These are phyloP conservation scores for Candida germanica DNA, from an alignment of 805 yeast genomes.

Conservation along the genomic window DNA sequence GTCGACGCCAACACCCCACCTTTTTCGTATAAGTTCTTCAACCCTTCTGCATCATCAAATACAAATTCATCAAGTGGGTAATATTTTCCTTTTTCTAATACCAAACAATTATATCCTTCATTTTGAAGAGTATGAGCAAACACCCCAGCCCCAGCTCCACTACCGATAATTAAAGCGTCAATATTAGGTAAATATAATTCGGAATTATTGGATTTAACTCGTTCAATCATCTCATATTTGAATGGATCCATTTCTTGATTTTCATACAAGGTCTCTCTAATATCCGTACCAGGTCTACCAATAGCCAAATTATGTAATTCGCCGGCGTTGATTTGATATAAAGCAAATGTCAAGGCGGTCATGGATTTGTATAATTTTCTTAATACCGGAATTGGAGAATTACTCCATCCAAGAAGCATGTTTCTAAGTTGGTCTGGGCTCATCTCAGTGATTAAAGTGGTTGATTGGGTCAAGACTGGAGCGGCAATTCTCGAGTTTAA, in stretches of 20 bases:
- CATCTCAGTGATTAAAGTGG: slow-evolving; percentile 37
- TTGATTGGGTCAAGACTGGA: slow-evolving; percentile 32
- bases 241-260: slow-evolving; percentile 23
- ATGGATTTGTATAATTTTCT: slow-evolving; percentile 35
- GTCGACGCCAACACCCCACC: slow-evolving; percentile 33
- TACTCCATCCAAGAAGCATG: slow-evolving; percentile 37
- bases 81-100: slow-evolving; percentile 51
- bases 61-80: slow-evolving; percentile 31
- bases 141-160: slow-evolving; percentile 55
- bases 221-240: slow-evolving; percentile 26
- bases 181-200: slow-evolving; percentile 36
- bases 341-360: slow-evolving; percentile 19
- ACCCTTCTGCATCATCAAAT: slow-evolving; percentile 37
- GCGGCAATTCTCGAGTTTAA: slow-evolving; percentile 31
- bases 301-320: slow-evolving; percentile 34
- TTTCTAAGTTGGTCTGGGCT: slow-evolving; percentile 25
- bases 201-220: slow-evolving; percentile 24
- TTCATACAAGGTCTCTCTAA: slow-evolving; percentile 26
- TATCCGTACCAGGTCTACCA: slow-evolving; percentile 36
- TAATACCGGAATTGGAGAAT: slow-evolving; percentile 34
- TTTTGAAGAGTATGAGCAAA: slow-evolving; percentile 44
- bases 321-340: slow-evolving; percentile 27
- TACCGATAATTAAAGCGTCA: slow-evolving; percentile 49
- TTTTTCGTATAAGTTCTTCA: slow-evolving; percentile 35
- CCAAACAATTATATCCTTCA: slow-evolving; percentile 42